Evolutionary conservation across 2,329 filamentous ascomycete species (phyloP), one percentile per base, ranked within the genome.

Genomic region (Exophiala oligosperma): DNA sequence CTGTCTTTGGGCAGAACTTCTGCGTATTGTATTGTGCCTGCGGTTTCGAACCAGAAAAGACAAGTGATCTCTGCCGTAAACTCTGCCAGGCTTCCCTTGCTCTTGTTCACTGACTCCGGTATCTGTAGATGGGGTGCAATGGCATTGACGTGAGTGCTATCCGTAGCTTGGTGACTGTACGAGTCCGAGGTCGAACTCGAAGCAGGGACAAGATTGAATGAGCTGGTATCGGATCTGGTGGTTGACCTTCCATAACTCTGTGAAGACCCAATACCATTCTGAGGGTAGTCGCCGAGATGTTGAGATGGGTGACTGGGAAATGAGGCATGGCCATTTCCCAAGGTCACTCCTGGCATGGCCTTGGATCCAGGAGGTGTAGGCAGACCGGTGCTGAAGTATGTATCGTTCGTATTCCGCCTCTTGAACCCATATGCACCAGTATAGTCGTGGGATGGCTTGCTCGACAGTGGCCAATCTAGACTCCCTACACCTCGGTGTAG

Each of bases 21-120:
- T 38, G 92, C 90, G 57, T 84, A 82, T 66, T 89, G 84, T 14
- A 97, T 78, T 23, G 89, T 88, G n/a, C 88, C 83, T 44, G 90
- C 88, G 14, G 89, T 89, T 74, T 97, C 92, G 71, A 97, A 97
- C 93, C 94, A 97, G 77, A 97, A 97, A 12, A 99, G 81, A 70
- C 93, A 97, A 11, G 93, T 96, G 74, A 97, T 90, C 90, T 92
- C 85, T 57, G 91, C 90, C 52, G 91, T 89, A 72, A 96, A 92
- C 69, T 94, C 90, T 8, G 90, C 83, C 65, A 96, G 73, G 69
- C 84, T 92, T 6, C 90, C 90, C 47, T 89, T 89, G 66, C 82
- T 85, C 35, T 86, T 80, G 68, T 87, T 91, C 69, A 96, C 91
- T 38, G 90, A 87, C 46, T 80, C 77, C 5, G 91, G 91, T 41